Percentiles rank a stretch among this genome's conserved stretches.
These are phyloP conservation scores for Piper betle DNA, from an alignment of 164 flowering plant genomes.

Conservation along the genomic window DNA sequence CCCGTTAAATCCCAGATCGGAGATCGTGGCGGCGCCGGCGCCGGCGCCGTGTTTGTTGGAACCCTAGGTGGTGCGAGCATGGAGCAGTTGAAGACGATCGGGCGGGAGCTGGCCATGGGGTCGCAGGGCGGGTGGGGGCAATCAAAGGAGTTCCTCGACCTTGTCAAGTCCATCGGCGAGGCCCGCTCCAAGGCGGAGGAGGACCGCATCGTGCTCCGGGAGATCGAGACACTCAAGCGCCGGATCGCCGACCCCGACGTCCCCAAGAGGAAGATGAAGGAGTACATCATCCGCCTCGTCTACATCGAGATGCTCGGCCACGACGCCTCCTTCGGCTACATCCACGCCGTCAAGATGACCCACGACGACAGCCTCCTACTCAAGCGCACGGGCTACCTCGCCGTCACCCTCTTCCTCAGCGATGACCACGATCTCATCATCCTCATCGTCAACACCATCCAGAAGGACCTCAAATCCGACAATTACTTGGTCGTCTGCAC, in stretches of 20 bases:
- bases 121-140: conserved; percentile 86
- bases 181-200: conserved; percentile 96
- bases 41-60: background rate
- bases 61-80: conserved; percentile 13
- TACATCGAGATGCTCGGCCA: conserved; percentile 98
- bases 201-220: conserved; percentile 77
- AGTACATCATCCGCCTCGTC: conserved; percentile 78
- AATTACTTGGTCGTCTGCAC: conserved; percentile 85
- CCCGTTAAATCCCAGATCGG: no score
- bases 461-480: conserved; percentile 88
- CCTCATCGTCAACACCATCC: conserved; percentile 89
- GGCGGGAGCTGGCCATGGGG: conserved; percentile 98
- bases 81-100: conserved; percentile 95
- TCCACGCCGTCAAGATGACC: conserved; percentile 98
- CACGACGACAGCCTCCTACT: conserved; percentile 60
- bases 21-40: background rate
- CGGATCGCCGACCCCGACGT: conserved; percentile 68
- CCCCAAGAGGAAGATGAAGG: conserved; percentile 91
- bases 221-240: conserved; percentile 78
- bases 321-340: conserved; percentile 96
- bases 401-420: conserved; percentile 75
- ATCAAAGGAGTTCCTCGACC: conserved; percentile 88
- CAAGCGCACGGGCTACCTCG: conserved; percentile 90
- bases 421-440: conserved; percentile 95
- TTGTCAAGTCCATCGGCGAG: conserved; percentile 94